phyloP scores from a whole-genome alignment of 148 eudicot species.

The Arctostaphylos glauca region DNA sequence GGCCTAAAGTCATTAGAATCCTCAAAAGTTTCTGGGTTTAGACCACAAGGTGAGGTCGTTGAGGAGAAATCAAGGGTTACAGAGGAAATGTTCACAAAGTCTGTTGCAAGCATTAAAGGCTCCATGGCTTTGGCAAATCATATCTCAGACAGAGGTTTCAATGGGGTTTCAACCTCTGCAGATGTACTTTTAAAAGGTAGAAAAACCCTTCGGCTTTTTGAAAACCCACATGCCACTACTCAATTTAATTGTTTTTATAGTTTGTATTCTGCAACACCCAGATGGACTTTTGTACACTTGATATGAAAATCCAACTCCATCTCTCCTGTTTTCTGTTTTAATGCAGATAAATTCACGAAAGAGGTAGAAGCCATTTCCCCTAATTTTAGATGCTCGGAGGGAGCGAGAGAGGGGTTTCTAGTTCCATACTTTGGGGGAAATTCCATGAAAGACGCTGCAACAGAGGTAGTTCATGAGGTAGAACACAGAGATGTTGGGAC shows the following conservation, averaged over 20 bases:
- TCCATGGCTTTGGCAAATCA: conserved; percentile 25
- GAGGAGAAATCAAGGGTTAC: conserved; percentile 49
- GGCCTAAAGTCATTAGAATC: conserved; percentile 12
- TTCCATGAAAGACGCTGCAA: conserved; percentile 36
- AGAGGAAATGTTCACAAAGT: conserved; percentile 42
- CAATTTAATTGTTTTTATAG: not conserved
- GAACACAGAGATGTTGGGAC: conserved; percentile 81
- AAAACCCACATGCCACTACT: not conserved
- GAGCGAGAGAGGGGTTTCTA: conserved; percentile 57
- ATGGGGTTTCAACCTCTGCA: conserved; percentile 42
- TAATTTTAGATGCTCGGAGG: conserved; percentile 42
- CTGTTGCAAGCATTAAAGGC: conserved; percentile 28
- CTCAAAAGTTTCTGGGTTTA: conserved; percentile 20
- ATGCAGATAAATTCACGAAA: conserved; percentile 75
- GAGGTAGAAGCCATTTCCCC: conserved; percentile 38
- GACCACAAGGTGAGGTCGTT: conserved; percentile 37
- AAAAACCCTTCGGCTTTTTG: not conserved
- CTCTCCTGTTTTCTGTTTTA: not conserved
- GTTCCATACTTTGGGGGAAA: conserved; percentile 43
- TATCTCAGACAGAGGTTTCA: conserved; percentile 29
- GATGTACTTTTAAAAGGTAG: conserved; percentile 73
- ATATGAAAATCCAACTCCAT: not conserved
- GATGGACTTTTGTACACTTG: not conserved
- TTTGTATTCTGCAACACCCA: not conserved
- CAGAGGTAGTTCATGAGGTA: conserved; percentile 41